Percentiles rank a stretch among this genome's conserved stretches.
These are phyloP conservation scores for Tephrocybe sp. DNA, from an alignment of 768 basidiomycete species.

Conservation along the genomic window DNA sequence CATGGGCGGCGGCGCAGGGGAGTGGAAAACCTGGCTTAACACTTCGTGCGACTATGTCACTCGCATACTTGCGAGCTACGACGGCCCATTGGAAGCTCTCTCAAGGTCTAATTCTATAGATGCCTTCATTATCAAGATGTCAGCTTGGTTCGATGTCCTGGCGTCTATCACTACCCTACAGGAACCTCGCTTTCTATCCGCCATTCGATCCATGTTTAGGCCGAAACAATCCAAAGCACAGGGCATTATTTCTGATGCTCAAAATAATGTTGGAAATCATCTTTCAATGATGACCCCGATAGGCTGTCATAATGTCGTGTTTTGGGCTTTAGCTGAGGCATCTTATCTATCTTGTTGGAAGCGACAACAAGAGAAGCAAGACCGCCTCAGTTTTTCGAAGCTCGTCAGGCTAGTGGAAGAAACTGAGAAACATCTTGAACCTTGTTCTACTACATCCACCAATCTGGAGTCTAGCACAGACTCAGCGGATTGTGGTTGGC, in stretches of 20 bases:
- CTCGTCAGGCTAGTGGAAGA: constrained; percentile 51
- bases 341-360: constrained; percentile 70
- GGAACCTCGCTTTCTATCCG: constrained; percentile 52
- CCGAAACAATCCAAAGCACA: constrained; percentile 41
- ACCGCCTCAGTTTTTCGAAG: constrained; percentile 55
- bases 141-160: constrained; percentile 86
- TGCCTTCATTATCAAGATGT: constrained; percentile 78
- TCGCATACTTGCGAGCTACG: constrained; percentile 36
- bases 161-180: constrained; percentile 69
- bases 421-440: constrained; percentile 45
- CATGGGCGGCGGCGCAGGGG: constrained; percentile 71
- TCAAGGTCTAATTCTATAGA: constrained; percentile 42
- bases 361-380: constrained; percentile 30
- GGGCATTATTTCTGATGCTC: constrained; percentile 21
- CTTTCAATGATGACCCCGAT: constrained; percentile 77
- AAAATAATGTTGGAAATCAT: too few species aligned
- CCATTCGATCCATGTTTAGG: constrained; percentile 56
- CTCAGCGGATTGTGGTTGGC: too few species aligned
- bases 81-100: constrained; percentile 44
- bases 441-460: constrained; percentile 20
- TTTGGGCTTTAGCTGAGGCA: constrained; percentile 78
- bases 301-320: constrained; percentile 79
- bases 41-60: constrained; percentile 58
- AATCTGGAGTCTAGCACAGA: constrained; percentile 12
- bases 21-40: constrained; percentile 65